phyloP scores from a whole-genome alignment of 768 basidiomycete genomes.

The Termitomyces eurrhizus region DNA sequence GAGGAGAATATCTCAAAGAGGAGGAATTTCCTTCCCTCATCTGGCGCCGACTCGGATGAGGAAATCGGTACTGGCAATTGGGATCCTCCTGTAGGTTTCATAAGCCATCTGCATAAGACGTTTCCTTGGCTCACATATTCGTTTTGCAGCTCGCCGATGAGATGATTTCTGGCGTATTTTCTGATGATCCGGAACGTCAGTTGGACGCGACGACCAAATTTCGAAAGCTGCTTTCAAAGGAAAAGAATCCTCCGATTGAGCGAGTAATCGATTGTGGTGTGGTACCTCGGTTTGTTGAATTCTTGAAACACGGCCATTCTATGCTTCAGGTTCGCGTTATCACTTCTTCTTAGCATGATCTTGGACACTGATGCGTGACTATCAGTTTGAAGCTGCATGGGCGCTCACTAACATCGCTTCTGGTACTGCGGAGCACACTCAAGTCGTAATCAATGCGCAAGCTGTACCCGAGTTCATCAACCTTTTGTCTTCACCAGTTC shows the following conservation, averaged over 20 bases:
- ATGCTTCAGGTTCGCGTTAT: slow-evolving; percentile 70
- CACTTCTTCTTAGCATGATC: not conserved
- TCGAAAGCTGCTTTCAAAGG: slow-evolving; percentile 97
- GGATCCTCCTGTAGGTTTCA: slow-evolving; percentile 69
- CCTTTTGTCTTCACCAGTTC: slow-evolving; percentile 86
- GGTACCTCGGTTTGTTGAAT: slow-evolving; percentile 95
- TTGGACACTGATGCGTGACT: not conserved
- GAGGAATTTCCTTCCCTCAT: slow-evolving; percentile 82
- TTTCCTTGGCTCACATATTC: slow-evolving; percentile 13
- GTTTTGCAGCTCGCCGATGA: slow-evolving; percentile 70
- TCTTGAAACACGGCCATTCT: slow-evolving; percentile 73
- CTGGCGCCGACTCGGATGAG: slow-evolving; percentile 86
- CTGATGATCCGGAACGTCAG: slow-evolving; percentile 87
- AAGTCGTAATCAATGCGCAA: slow-evolving; percentile 92
- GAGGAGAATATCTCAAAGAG: slow-evolving; percentile 99
- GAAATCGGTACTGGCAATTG: slow-evolving; percentile 67
- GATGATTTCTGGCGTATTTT: slow-evolving; percentile 93
- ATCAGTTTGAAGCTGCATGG: slow-evolving; percentile 95
- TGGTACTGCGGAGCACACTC: slow-evolving; percentile 96
- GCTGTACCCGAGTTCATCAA: slow-evolving; percentile 98
- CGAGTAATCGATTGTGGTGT: slow-evolving; percentile 97
- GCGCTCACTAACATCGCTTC: slow-evolving; percentile 97
- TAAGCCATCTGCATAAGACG: slow-evolving; percentile 10
- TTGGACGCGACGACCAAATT: slow-evolving; percentile 97
- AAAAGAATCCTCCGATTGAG: slow-evolving; percentile 99